Evolutionary conservation across 2,329 filamentous ascomycete species (phyloP).

Genomic region (Arthrobotrys sinensis): DNA sequence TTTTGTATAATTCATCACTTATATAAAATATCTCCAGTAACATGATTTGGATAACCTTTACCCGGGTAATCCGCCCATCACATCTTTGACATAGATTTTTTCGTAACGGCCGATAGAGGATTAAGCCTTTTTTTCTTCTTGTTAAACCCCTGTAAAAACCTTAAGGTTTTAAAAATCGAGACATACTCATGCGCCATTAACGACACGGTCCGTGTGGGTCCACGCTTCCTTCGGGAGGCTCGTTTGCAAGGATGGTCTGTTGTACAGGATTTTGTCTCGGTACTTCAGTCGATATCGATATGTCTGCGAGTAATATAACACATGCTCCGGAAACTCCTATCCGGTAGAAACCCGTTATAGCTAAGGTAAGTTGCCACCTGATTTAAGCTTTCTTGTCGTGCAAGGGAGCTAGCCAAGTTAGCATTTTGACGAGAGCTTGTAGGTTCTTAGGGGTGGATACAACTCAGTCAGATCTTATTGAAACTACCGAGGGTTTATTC

Average conservation of each 20-base stretch:
- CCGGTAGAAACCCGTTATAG: too few relatives aligned
- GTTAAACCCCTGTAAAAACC: neutral
- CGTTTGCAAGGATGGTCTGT: neutral
- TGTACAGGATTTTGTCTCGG: neutral
- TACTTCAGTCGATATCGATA: neutral
- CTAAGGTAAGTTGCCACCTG: too few relatives aligned
- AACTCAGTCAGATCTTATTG: too few relatives aligned
- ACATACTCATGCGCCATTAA: neutral
- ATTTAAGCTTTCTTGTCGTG: too few relatives aligned
- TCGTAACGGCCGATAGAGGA: neutral
- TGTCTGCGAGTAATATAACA: neutral
- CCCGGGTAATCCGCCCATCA: neutral
- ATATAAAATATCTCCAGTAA: too few relatives aligned
- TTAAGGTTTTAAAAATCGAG: constrained; percentile 12
- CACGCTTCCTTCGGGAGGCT: neutral
- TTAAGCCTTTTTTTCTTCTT: neutral
- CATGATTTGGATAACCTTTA: too few relatives aligned
- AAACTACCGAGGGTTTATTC: too few relatives aligned
- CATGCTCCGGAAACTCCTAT: too few relatives aligned
- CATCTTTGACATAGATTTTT: neutral
- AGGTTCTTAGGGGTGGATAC: neutral
- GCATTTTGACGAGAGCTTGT: too few relatives aligned
- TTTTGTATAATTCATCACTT: too few relatives aligned
- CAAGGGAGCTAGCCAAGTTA: too few relatives aligned
- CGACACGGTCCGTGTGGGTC: neutral